Percentiles rank a stretch among this genome's conserved stretches.
These are phyloP conservation scores for Sporothrix inflata DNA, from an alignment of 2,329 filamentous ascomycete species.

Conservation along the genomic window DNA sequence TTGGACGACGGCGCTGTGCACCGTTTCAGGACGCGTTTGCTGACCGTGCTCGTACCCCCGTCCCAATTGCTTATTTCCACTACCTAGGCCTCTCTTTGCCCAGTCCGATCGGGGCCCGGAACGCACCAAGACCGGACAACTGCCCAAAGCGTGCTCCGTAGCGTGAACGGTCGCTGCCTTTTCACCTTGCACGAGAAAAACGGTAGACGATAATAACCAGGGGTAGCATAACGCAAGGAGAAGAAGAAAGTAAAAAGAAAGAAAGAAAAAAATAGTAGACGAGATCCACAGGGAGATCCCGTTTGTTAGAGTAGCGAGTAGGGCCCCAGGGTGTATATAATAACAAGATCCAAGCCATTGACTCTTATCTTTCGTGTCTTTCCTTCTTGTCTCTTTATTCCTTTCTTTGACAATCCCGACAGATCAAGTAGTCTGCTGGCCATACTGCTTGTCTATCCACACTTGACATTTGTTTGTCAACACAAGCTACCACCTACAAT, in stretches of 20 bases:
- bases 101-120: background rate
- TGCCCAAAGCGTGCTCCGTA: conserved; percentile 8
- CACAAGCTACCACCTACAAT: background rate
- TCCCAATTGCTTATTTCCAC: no score
- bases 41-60: background rate
- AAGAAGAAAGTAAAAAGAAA: background rate
- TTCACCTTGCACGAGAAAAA: background rate
- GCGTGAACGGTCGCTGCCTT: background rate
- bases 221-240: background rate
- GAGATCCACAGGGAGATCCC: background rate
- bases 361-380: background rate
- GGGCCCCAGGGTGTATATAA: conserved; percentile 7
- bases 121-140: background rate
- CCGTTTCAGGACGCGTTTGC: background rate
- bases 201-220: background rate
- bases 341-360: background rate
- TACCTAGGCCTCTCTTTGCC: no score
- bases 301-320: background rate
- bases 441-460: background rate
- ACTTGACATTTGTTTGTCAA: conserved; percentile 10
- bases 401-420: background rate
- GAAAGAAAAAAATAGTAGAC: background rate
- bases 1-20: background rate
- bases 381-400: background rate
- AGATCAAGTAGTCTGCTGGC: background rate